Evolutionary conservation across 331 rosid genomes (phyloP), one percentile per base, ranked within the genome.

Genomic region (Quercus phellos): DNA sequence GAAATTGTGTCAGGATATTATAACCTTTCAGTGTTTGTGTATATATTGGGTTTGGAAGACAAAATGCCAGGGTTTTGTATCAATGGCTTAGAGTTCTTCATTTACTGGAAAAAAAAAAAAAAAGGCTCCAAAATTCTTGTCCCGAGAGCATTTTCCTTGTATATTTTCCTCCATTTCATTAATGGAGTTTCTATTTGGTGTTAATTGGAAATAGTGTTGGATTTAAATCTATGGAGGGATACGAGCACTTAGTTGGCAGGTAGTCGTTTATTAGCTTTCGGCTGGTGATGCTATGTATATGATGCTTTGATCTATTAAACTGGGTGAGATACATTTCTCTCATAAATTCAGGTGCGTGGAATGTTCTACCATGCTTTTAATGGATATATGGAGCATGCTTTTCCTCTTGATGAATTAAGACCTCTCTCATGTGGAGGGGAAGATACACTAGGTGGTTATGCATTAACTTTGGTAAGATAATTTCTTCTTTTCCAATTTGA

Each of bases 361-460:
- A 94, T 94, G 97, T 94, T 94, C 80, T 94, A 94, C 85, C 99
- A 94, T 80, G 99, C 97, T 80, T 94, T 94, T 51, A 84, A 94
- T 85, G 97, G 97, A 75, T 94, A 94, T 74, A 94, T 94, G 97
- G 88, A 89, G 5, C 83, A 92, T 83, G 99, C 97, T 56, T 94
- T 94, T 80, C 99, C 99, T 16, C 92, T 84, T 26, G 99, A 94
- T 75, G 99, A 94, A 84, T 86, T 94, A 83, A 87, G 84, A 55
- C 99, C 99, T 74, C 79, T 81, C 3, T 92, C 97, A 2, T 94
- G 99, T 80, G 87, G 77, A 12, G 99, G 99, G n/a, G 90, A 94
- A 77, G 95, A 94, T 76, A 83, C 97, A 0, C 95, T 94, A 3
- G 97, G 99, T 29, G 97, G 99, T 72, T 94, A 94, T 75, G 97